These are phyloP conservation scores for Udeniomyces megalosporus DNA, from an alignment of 768 basidiomycete genomes.

Conservation along the genomic window DNA sequence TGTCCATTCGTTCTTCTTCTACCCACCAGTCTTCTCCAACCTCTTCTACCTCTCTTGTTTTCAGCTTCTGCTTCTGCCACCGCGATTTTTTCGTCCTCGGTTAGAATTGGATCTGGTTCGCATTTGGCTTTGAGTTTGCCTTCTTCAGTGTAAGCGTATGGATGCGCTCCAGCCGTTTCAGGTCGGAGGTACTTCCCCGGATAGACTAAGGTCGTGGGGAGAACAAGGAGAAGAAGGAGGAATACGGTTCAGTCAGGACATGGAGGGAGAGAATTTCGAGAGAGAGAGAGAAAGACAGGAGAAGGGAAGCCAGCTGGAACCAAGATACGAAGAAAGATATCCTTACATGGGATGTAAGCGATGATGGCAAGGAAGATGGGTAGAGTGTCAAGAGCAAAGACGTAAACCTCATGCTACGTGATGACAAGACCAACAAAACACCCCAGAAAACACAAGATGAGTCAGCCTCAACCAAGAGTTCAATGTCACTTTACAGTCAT, in stretches of 20 bases:
- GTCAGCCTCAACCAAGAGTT: background rate
- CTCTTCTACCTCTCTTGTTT: too few species aligned
- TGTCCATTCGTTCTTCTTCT: too few species aligned
- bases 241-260: too few species aligned
- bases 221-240: too few species aligned
- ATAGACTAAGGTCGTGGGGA: background rate
- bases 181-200: conserved; percentile 9
- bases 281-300: background rate
- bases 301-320: too few species aligned
- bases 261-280: background rate
- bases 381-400: conserved; percentile 10
- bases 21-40: too few species aligned
- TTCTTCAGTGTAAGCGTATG: background rate
- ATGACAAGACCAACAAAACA: background rate
- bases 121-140: background rate
- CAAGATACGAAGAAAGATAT: too few species aligned
- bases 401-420: background rate
- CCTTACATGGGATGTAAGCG: conserved; percentile 5
- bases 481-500: too few species aligned
- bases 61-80: background rate
- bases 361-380: conserved; percentile 9
- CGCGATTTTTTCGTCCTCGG: background rate
- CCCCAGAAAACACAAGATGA: background rate
- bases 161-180: conserved; percentile 3
- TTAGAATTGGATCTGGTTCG: background rate